Percentiles rank a stretch among this genome's conserved stretches.
Evolutionary conservation across 805 yeast species (phyloP).

Genomic region (Hanseniaspora singularis): DNA sequence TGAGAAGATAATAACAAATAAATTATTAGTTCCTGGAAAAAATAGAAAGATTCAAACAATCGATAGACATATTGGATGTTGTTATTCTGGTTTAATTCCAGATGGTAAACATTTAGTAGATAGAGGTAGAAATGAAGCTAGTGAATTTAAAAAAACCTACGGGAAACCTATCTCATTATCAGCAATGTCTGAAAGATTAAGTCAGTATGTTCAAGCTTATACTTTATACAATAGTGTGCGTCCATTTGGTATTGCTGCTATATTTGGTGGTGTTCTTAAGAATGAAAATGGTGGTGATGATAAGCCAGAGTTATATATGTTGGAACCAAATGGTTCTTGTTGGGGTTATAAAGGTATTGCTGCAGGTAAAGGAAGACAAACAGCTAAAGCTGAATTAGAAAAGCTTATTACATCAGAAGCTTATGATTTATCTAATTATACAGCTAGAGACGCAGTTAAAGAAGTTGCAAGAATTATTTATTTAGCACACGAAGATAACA

Average conservation of each 20-base stretch:
- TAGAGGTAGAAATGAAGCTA: slow-evolving; percentile 86
- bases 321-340: slow-evolving; percentile 91
- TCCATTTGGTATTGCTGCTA: slow-evolving; percentile 90
- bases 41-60: slow-evolving; percentile 86
- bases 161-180: slow-evolving; percentile 68
- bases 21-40: slow-evolving; percentile 75
- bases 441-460: slow-evolving; percentile 73
- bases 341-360: slow-evolving; percentile 99
- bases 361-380: slow-evolving; percentile 94
- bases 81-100: slow-evolving; percentile 87
- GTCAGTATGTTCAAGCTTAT: slow-evolving; percentile 86
- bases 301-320: slow-evolving; percentile 74
- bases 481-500: slow-evolving; percentile 92
- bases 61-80: slow-evolving; percentile 88
- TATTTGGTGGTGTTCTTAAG: slow-evolving; percentile 79
- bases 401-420: slow-evolving; percentile 40
- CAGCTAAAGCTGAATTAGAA: slow-evolving; percentile 94
- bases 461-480: slow-evolving; percentile 90
- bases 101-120: slow-evolving; percentile 91
- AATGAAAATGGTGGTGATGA: slow-evolving; percentile 43
- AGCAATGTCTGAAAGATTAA: slow-evolving; percentile 73
- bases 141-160: slow-evolving; percentile 62
- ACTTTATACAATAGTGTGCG: slow-evolving; percentile 94
- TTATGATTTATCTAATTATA: slow-evolving; percentile 38
- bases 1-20: slow-evolving; percentile 82